A percentile compares a stretch with the other conserved stretches of the same genome.
phyloP scores from a whole-genome alignment of 2,329 filamentous ascomycete species.

The Sporothrix mexicana region DNA sequence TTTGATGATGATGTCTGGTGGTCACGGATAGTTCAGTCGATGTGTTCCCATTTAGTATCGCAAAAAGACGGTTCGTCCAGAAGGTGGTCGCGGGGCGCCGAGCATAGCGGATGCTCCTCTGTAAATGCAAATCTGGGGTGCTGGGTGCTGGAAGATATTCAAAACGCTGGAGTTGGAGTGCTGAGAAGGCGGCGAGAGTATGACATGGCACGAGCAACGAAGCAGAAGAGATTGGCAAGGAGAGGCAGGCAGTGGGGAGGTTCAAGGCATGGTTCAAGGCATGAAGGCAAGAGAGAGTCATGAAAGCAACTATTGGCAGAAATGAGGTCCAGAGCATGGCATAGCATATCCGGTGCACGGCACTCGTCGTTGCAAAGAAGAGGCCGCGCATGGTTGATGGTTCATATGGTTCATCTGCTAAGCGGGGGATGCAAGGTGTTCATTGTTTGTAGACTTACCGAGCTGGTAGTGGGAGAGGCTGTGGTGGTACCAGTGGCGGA shows the following conservation, averaged over 20 bases:
- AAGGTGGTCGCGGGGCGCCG: background rate
- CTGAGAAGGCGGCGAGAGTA: constrained; percentile 3
- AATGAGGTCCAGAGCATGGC: too few species aligned
- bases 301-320: constrained; percentile 16
- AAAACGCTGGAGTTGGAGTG: constrained; percentile 10
- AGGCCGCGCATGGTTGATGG: background rate
- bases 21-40: constrained; percentile 32
- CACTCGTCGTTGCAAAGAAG: background rate
- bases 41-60: constrained; percentile 1
- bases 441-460: constrained; percentile 32
- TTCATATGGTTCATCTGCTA: background rate
- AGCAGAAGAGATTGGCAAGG: constrained; percentile 9
- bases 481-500: constrained; percentile 48
- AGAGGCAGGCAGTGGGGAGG: background rate
- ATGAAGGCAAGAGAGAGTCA: constrained; percentile 1
- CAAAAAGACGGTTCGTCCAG: background rate
- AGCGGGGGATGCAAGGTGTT: constrained; percentile 4
- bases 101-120: background rate
- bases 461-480: constrained; percentile 24
- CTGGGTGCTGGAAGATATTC: constrained; percentile 9
- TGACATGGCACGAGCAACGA: background rate
- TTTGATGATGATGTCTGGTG: constrained; percentile 30
- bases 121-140: background rate
- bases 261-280: background rate
- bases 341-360: background rate